Conservation (phyloP, 345 rosid genomes). For the Erysimum cheiranthoides region DNA sequence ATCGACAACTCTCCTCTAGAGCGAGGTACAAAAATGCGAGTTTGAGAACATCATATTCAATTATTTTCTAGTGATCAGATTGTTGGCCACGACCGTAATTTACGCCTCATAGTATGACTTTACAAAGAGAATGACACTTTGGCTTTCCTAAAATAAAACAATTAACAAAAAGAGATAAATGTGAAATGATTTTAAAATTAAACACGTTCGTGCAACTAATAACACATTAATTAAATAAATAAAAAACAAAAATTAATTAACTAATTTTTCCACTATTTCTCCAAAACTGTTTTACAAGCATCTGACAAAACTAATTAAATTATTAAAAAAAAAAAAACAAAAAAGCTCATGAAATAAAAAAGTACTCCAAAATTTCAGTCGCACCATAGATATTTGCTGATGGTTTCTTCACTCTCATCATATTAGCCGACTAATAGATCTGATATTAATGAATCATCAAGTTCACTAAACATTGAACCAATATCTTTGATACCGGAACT, state of each 20-base stretch:
- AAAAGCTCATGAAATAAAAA: constrained; percentile 24
- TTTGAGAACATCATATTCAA: no score
- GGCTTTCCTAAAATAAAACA: constrained; percentile 37
- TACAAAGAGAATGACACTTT: constrained; percentile 63
- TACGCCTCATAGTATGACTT: constrained; percentile 54
- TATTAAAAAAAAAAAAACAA: constrained; percentile 32
- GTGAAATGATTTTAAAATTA: neutral
- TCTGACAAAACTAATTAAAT: constrained; percentile 45
- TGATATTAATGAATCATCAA: constrained; percentile 72
- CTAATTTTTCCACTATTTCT: constrained; percentile 42
- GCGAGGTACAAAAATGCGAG: no score
- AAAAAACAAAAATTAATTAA: constrained; percentile 1
- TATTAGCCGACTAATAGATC: constrained; percentile 57
- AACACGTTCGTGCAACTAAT: constrained; percentile 47
- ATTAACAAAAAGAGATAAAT: constrained; percentile 11
- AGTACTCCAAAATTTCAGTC: constrained; percentile 45
- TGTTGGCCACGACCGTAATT: constrained; percentile 52
- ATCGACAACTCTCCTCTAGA: no score
- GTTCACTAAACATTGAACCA: constrained; percentile 60
- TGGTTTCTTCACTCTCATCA: constrained; percentile 3
- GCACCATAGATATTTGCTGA: constrained; percentile 29
- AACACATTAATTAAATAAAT: constrained; percentile 26
- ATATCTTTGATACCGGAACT: constrained; percentile 50
- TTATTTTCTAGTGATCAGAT: no score
- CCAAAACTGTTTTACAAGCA: constrained; percentile 49